phyloP scores from a whole-genome alignment of 495 filamentous ascomycete genomes.

The Geopyxis carbonaria region DNA sequence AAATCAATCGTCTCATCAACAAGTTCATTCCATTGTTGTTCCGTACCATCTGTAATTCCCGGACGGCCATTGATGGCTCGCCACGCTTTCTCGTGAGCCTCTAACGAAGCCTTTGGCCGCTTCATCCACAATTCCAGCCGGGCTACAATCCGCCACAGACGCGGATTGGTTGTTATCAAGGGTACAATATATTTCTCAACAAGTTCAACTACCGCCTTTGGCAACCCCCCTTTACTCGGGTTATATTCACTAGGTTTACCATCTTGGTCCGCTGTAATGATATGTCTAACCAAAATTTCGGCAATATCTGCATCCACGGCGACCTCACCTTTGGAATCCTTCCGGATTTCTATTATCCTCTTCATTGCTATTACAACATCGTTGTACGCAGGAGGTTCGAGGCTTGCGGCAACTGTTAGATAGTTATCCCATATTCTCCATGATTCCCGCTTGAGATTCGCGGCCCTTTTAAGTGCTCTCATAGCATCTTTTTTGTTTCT shows the following conservation, averaged over 20 bases:
- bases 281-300: constrained; percentile 50
- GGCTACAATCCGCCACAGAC: constrained; percentile 58
- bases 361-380: constrained; percentile 58
- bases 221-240: constrained; percentile 22
- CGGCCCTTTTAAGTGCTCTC: constrained; percentile 66
- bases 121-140: constrained; percentile 52
- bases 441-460: constrained; percentile 60
- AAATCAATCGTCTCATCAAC: constrained; percentile 48
- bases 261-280: constrained; percentile 30
- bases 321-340: constrained; percentile 48
- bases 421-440: constrained; percentile 93
- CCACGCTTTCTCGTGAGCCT: constrained; percentile 80
- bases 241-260: constrained; percentile 12
- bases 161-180: constrained; percentile 60
- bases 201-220: constrained; percentile 46
- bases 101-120: constrained; percentile 51
- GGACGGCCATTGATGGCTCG: constrained; percentile 40
- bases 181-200: constrained; percentile 56
- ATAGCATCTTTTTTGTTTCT: constrained; percentile 57
- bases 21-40: constrained; percentile 39
- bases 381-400: constrained; percentile 52
- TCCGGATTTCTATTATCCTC: constrained; percentile 59
- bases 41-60: constrained; percentile 32
- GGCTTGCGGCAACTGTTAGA: constrained; percentile 61
- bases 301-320: constrained; percentile 62